Percentiles rank a stretch among this genome's conserved stretches.
Conservation (phyloP, 2,329 filamentous ascomycete genomes). For the Fusarium verrucosum region DNA sequence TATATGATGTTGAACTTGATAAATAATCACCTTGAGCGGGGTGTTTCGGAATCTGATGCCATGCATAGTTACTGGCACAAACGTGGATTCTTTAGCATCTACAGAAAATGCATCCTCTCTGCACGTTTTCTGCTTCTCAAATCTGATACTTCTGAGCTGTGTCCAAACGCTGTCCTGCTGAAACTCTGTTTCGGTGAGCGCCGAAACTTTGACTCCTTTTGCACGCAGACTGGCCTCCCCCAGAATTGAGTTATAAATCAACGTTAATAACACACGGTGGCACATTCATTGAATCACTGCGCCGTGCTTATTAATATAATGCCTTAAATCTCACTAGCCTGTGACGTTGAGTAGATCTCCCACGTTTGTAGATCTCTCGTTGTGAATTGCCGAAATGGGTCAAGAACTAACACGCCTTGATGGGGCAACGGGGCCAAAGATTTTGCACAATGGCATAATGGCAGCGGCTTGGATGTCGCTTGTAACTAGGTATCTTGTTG, state of each 20-base stretch:
- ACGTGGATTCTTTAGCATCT: not conserved
- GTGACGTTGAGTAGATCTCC: constrained; percentile 10
- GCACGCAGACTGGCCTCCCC: too few relatives aligned
- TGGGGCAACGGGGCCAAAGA: constrained; percentile 8
- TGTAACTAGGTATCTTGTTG: not conserved
- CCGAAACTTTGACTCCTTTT: too few relatives aligned
- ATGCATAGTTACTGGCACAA: not conserved
- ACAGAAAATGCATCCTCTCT: not conserved
- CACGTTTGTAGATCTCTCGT: constrained; percentile 27
- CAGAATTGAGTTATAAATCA: not conserved
- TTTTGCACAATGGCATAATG: constrained; percentile 7
- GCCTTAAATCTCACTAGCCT: not conserved
- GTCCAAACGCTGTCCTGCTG: not conserved
- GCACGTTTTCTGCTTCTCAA: not conserved
- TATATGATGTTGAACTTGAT: not conserved
- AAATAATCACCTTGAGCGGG: not conserved
- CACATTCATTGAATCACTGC: not conserved
- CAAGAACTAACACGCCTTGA: not conserved
- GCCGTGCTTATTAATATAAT: not conserved
- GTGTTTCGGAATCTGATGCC: not conserved
- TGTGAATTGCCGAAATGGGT: constrained; percentile 23
- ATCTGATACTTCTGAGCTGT: not conserved
- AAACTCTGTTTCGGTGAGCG: too few relatives aligned
- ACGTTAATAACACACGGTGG: not conserved
- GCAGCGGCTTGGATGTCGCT: constrained; percentile 2